Evolutionary conservation across 352 stramenopile genomes (phyloP), one percentile per base, ranked within the genome.

Genomic region (Globisporangium barbulae): DNA sequence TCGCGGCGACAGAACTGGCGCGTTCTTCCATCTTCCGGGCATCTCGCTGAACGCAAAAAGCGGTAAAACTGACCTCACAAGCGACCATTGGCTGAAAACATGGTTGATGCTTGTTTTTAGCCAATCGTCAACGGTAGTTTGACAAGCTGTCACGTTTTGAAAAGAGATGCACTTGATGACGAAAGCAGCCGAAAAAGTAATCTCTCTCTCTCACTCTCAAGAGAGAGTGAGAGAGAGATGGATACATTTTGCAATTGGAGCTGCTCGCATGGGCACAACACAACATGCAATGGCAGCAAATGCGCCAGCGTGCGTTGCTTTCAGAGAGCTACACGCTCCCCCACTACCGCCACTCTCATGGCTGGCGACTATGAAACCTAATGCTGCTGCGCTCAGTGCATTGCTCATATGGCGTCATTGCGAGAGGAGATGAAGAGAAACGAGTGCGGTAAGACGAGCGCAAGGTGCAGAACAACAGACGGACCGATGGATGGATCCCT

Each of bases 61-160:
- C 9, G 39, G 13, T 19, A 22, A 41, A 22, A 35, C 68, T 74
- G 68, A 74, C 55, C 68, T 72, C 15, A 63, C 53, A 17, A 28
- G 3, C n/a, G 5, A 1, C 50, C 48, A 74, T 74, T 74, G 60
- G 68, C 31, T 30, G 52, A 45, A 58, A 61, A 15, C 28, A 19
- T 3, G 0, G 4, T 28, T 1, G 5, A 0, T 37, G 4, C 17
- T 8, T 0, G n/a, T 19, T 60, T 60, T 28, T 15, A 50, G 37
- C 54, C 54, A 60, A 60, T 60, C 1, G 12, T 6, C 12, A 13
- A 1, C 5, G 33, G 2, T 5, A 15, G n/a, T 0, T 10, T 22
- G n/a, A 10, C 10, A 5, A 21, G 35, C 31, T 59, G 22, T 47
- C 35, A 42, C 8, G 31, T 9, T 17, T 42, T 8, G 12, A 42